These are phyloP conservation scores for Tricholoma sp. DNA, from an alignment of 768 basidiomycete species.

Conservation along the genomic window DNA sequence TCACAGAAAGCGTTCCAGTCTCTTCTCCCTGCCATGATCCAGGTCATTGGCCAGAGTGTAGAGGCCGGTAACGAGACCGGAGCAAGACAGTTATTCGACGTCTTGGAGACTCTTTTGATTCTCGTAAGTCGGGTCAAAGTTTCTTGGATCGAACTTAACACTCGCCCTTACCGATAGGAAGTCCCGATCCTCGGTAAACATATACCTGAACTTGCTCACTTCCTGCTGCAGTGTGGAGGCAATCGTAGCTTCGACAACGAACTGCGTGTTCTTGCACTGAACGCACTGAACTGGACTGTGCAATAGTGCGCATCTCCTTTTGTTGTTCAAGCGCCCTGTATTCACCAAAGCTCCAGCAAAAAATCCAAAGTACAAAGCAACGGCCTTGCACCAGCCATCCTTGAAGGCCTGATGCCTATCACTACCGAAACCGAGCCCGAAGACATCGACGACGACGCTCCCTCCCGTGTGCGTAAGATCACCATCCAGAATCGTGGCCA, in stretches of 20 bases:
- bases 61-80: constrained; percentile 74
- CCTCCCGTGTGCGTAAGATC: constrained; percentile 67
- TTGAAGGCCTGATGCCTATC: constrained; percentile 91
- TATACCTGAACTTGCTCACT: constrained; percentile 81
- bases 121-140: constrained; percentile 46
- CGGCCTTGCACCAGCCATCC: constrained; percentile 77
- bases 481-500: not conserved
- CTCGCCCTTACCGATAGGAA: constrained; percentile 49
- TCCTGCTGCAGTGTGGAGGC: constrained; percentile 80
- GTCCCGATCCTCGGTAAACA: constrained; percentile 89
- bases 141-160: not conserved
- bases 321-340: not conserved
- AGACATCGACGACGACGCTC: constrained; percentile 89
- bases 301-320: constrained; percentile 64
- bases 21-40: constrained; percentile 83
- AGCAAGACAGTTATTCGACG: constrained; percentile 89
- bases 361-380: constrained; percentile 91
- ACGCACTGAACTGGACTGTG: constrained; percentile 94
- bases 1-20: constrained; percentile 79
- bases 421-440: constrained; percentile 92
- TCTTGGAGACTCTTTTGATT: constrained; percentile 92
- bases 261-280: constrained; percentile 85
- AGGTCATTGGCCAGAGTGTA: constrained; percentile 81
- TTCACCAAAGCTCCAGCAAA: constrained; percentile 55
- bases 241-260: constrained; percentile 73